These are phyloP conservation scores for Emiliania huxleyi DNA, from an alignment of 78 protist genomes.

Conservation along the genomic window DNA sequence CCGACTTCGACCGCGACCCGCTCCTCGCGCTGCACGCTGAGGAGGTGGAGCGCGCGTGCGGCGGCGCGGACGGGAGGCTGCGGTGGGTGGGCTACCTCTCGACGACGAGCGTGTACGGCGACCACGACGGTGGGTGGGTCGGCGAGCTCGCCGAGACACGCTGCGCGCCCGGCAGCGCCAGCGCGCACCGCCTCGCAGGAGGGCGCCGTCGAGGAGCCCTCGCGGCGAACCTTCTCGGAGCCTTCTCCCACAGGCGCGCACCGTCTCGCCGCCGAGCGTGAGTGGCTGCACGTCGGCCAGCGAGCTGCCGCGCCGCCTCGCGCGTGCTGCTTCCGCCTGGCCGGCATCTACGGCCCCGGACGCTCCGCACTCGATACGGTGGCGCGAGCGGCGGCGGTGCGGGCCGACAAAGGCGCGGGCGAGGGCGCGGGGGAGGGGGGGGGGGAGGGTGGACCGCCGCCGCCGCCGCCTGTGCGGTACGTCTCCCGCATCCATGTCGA, in stretches of 20 bases:
- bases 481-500: constrained; percentile 50
- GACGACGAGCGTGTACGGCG: constrained; percentile 49
- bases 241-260: no score
- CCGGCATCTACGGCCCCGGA: constrained; percentile 52
- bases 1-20: neutral
- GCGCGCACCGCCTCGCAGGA: no score
- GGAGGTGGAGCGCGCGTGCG: neutral
- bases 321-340: constrained; percentile 44
- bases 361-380: constrained; percentile 33
- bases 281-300: neutral
- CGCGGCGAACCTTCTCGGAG: no score
- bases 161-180: no score
- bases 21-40: neutral
- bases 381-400: neutral
- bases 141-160: constrained; percentile 25
- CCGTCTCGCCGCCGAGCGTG: constrained; percentile 18
- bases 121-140: constrained; percentile 47
- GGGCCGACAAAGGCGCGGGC: neutral
- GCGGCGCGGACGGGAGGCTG: neutral
- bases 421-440: neutral
- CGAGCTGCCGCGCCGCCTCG: neutral
- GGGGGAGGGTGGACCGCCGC: neutral
- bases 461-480: neutral
- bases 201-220: no score
- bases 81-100: constrained; percentile 49